These are phyloP conservation scores for Magnaporthiopsis incrustans DNA, from an alignment of 2,329 filamentous ascomycete genomes.

Conservation along the genomic window DNA sequence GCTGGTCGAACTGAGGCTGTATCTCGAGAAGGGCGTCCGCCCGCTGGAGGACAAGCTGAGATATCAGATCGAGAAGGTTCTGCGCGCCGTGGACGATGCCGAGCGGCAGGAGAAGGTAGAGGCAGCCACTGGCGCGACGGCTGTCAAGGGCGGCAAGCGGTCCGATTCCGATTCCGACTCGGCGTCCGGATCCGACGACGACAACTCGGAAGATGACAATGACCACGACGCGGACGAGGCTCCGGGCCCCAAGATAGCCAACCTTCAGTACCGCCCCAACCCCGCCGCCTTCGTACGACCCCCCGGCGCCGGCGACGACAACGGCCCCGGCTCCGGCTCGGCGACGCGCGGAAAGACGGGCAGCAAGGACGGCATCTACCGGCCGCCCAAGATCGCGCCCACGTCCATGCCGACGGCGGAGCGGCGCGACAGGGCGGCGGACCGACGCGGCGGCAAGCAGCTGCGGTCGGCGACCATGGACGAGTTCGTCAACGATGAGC, in stretches of 20 bases:
- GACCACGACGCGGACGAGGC: constrained; percentile 23
- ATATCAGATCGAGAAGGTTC: constrained; percentile 92
- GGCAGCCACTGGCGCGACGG: constrained; percentile 25
- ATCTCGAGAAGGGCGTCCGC: constrained; percentile 84
- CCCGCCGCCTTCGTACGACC: constrained; percentile 28
- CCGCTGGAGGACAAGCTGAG: constrained; percentile 85
- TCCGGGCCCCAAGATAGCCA: constrained; percentile 14
- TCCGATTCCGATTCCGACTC: constrained; percentile 20
- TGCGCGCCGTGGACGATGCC: constrained; percentile 75
- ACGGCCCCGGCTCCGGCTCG: constrained; percentile 9
- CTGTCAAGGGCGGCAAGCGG: constrained; percentile 23
- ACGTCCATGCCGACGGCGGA: constrained; percentile 70
- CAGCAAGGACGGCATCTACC: constrained; percentile 65
- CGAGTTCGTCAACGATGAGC: constrained; percentile 81
- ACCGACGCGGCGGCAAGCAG: constrained; percentile 44
- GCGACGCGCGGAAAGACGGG: neutral
- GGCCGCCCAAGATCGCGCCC: constrained; percentile 79
- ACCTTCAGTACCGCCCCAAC: constrained; percentile 28
- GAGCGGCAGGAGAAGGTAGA: constrained; percentile 37
- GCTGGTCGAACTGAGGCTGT: constrained; percentile 84
- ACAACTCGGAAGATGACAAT: constrained; percentile 25
- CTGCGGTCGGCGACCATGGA: constrained; percentile 79
- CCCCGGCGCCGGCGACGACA: constrained; percentile 19
- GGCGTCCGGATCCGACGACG: constrained; percentile 18
- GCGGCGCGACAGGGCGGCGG: constrained; percentile 49